Conservation (phyloP, 345 rosid species). For the Ceriops decandra region DNA sequence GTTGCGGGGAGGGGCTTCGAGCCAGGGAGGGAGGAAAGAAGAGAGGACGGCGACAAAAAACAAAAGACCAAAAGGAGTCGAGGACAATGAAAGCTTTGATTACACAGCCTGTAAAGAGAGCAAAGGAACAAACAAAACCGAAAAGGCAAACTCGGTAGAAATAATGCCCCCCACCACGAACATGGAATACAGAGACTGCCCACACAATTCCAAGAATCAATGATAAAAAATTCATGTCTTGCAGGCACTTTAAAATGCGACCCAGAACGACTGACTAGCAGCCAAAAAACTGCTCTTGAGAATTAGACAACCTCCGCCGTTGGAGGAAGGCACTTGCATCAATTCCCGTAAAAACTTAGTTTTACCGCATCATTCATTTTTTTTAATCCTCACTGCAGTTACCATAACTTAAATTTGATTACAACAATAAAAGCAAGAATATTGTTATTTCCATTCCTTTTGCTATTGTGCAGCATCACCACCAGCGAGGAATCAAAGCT, state of each 20-base stretch:
- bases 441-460: too few relatives aligned
- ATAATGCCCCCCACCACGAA: conserved; percentile 23
- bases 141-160: not conserved
- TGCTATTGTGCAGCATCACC: too few relatives aligned
- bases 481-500: too few relatives aligned
- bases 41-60: not conserved
- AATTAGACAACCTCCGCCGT: conserved; percentile 19
- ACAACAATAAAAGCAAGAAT: not conserved
- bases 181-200: conserved; percentile 11
- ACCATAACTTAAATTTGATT: not conserved
- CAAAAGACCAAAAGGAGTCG: conserved; percentile 1
- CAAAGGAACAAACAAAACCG: too few relatives aligned
- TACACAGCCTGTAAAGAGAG: conserved; percentile 37
- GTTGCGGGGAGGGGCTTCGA: too few relatives aligned
- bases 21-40: too few relatives aligned
- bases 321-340: conserved; percentile 2
- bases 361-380: not conserved
- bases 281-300: conserved; percentile 27
- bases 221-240: not conserved
- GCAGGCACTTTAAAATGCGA: not conserved
- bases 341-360: not conserved
- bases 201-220: conserved; percentile 25
- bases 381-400: not conserved
- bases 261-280: not conserved
- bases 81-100: conserved; percentile 3